Conservation (phyloP, 2,329 filamentous ascomycete species). For the Pseudogymnoascus sp. region DNA sequence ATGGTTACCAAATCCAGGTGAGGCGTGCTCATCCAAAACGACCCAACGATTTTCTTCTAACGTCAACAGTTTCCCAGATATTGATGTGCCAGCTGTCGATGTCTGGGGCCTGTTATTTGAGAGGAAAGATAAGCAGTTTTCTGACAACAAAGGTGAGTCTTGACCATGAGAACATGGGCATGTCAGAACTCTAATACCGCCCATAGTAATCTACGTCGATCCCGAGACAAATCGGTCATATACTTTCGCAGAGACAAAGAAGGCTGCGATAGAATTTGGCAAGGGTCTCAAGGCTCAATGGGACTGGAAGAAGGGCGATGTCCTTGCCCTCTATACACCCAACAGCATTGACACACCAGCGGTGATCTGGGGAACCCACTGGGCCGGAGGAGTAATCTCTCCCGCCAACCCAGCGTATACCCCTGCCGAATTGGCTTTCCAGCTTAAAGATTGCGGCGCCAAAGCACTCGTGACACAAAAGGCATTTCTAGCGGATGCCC, state of each 20-base stretch:
- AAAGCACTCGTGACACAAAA: slow-evolving; percentile 68
- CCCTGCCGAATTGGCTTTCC: slow-evolving; percentile 71
- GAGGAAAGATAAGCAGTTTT: slow-evolving; percentile 52
- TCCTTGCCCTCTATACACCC: slow-evolving; percentile 72
- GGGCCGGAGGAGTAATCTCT: slow-evolving; percentile 74
- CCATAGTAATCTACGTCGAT: slow-evolving; percentile 67
- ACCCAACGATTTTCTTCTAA: slow-evolving; percentile 5
- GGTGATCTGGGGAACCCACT: slow-evolving; percentile 69
- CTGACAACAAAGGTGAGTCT: slow-evolving; percentile 61
- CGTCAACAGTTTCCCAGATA: slow-evolving; percentile 39
- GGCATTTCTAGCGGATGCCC: slow-evolving; percentile 54
- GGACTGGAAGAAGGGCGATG: slow-evolving; percentile 76
- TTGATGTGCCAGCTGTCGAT: slow-evolving; percentile 67
- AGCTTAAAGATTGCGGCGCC: slow-evolving; percentile 70
- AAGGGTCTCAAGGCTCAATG: slow-evolving; percentile 65
- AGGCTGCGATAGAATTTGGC: slow-evolving; percentile 65
- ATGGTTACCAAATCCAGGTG: slow-evolving; percentile 7
- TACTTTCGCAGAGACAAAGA: slow-evolving; percentile 60
- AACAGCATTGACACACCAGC: slow-evolving; percentile 79
- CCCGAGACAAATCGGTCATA: slow-evolving; percentile 59
- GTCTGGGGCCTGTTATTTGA: slow-evolving; percentile 75
- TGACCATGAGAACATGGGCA: background rate
- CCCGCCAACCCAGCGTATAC: slow-evolving; percentile 87
- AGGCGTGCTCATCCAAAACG: background rate
- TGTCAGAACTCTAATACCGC: slow-evolving; percentile 8